Evolutionary conservation across 2,329 filamentous ascomycete species (phyloP).

Genomic region (Dactylonectria estremocensis): DNA sequence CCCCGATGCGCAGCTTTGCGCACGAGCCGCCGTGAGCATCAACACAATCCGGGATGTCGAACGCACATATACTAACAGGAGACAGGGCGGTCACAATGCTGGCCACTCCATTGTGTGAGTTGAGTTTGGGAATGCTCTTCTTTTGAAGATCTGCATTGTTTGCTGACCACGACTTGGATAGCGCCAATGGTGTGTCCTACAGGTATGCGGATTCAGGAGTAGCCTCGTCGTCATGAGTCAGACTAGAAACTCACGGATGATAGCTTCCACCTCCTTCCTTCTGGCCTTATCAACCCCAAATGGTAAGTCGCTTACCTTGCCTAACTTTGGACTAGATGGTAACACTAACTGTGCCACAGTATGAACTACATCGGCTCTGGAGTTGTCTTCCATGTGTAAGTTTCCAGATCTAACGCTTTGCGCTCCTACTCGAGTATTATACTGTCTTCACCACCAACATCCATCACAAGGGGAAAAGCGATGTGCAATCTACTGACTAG

Average conservation of each 20-base stretch:
- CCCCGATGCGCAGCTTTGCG: constrained; percentile 20
- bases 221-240: neutral
- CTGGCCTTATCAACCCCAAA: constrained; percentile 24
- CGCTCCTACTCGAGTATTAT: neutral
- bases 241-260: neutral
- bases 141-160: neutral
- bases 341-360: constrained; percentile 1
- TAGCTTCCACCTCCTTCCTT: constrained; percentile 32
- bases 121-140: no score
- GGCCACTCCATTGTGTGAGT: constrained; percentile 35
- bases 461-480: neutral
- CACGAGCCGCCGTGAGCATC: constrained; percentile 22
- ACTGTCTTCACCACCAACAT: neutral
- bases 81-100: constrained; percentile 36
- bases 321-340: neutral
- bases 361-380: constrained; percentile 27
- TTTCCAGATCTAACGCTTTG: neutral
- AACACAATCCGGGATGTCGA: neutral
- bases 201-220: constrained; percentile 7
- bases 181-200: constrained; percentile 20
- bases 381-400: constrained; percentile 33
- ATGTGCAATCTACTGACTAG: neutral
- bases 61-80: constrained; percentile 9
- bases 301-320: neutral
- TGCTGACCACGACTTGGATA: constrained; percentile 3